These are phyloP conservation scores for Thozetella sp. DNA, from an alignment of 495 filamentous ascomycete species.

Conservation along the genomic window DNA sequence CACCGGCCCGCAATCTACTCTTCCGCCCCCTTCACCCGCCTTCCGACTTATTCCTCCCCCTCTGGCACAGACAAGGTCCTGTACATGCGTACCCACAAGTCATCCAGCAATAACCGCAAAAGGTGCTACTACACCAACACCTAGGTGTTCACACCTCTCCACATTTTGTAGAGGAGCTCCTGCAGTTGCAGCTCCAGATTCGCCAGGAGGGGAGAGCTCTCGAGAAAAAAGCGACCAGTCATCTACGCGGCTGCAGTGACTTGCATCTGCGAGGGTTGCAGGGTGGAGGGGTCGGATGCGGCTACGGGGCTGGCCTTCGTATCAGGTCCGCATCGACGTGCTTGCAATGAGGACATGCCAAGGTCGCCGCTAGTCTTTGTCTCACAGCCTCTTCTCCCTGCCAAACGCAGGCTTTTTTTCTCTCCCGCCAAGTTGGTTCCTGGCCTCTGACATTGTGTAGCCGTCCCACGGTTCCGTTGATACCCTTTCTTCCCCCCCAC, in stretches of 20 bases:
- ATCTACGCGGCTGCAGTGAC: background rate
- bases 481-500: too few species aligned
- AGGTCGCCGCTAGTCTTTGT: too few species aligned
- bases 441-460: too few species aligned
- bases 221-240: background rate
- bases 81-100: background rate
- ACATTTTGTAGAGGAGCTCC: background rate
- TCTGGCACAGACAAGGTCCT: background rate
- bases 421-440: too few species aligned
- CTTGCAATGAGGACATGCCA: background rate
- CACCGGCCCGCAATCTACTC: background rate
- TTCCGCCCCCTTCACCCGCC: background rate
- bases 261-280: background rate
- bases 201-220: background rate
- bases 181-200: background rate
- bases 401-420: too few species aligned
- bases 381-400: too few species aligned
- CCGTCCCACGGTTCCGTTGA: too few species aligned
- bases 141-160: background rate
- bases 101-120: slow-evolving; percentile 4
- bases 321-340: background rate
- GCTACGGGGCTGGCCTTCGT: background rate
- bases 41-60: slow-evolving; percentile 10
- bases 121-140: background rate
- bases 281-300: background rate